Conservation (phyloP, 306 rosid species). For the Gillenia trifoliata region DNA sequence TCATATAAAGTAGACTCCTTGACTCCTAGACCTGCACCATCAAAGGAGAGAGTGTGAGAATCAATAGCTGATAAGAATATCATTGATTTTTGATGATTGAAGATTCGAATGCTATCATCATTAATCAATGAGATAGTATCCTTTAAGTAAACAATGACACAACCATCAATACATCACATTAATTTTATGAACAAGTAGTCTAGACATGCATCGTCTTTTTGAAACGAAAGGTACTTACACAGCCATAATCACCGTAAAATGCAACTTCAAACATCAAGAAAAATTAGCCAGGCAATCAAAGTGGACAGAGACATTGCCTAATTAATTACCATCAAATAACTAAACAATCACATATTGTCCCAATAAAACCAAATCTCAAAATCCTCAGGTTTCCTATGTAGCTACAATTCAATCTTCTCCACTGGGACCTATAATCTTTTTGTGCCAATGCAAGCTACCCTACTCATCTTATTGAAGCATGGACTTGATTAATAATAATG, state of each 20-base stretch:
- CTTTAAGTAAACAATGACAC: no score
- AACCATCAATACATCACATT: no score
- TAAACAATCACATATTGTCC: not conserved
- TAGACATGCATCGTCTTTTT: not conserved
- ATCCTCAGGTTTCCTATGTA: not conserved
- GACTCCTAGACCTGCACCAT: no score
- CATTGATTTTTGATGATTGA: no score
- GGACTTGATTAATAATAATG: not conserved
- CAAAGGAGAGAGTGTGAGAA: no score
- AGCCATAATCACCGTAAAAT: not conserved
- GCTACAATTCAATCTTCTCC: not conserved
- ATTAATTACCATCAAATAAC: not conserved
- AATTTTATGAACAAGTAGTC: not conserved
- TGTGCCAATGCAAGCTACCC: not conserved
- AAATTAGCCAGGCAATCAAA: not conserved
- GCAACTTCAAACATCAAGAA: not conserved
- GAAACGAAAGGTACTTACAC: no score
- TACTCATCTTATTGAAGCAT: not conserved
- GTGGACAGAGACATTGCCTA: not conserved
- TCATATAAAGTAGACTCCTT: no score
- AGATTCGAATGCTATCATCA: no score
- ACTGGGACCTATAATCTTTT: not conserved
- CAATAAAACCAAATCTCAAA: not conserved
- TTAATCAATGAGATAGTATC: no score
- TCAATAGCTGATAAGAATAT: no score